Conservation (phyloP, 2,329 filamentous ascomycete species). For the Fusarium sp. region DNA sequence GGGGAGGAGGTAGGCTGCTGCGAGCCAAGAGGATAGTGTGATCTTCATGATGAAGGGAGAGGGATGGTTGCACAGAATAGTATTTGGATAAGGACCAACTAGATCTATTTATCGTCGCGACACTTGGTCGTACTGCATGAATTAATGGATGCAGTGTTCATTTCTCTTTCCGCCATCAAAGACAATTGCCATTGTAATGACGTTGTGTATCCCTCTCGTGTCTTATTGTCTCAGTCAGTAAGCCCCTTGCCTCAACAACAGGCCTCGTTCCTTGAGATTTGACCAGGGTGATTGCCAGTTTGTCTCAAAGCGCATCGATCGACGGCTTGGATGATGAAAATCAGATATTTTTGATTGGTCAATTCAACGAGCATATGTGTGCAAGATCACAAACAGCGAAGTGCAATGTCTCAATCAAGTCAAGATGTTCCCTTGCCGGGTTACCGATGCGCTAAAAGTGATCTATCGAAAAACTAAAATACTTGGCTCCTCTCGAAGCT, state of each 20-base stretch:
- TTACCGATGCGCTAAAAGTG: background rate
- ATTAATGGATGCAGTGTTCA: background rate
- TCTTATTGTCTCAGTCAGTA: background rate
- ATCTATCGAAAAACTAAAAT: slow-evolving; percentile 2
- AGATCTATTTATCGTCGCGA: accelerated
- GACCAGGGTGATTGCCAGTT: background rate
- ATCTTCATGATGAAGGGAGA: background rate
- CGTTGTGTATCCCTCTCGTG: background rate
- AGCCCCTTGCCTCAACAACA: too few relatives aligned
- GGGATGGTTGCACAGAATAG: accelerated
- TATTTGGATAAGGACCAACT: accelerated
- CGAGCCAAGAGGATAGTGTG: background rate
- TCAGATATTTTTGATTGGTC: background rate
- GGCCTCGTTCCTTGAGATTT: background rate
- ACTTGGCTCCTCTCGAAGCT: background rate
- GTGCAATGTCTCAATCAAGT: background rate
- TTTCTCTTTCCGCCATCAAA: background rate
- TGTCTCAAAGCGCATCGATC: background rate
- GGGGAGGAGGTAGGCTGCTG: background rate
- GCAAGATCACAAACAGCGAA: too few relatives aligned
- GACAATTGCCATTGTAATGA: background rate
- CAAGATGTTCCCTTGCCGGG: background rate
- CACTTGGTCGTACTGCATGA: background rate
- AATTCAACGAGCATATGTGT: too few relatives aligned
- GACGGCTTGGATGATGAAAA: background rate